Evolutionary conservation across 2,329 filamentous ascomycete genomes (phyloP), one percentile per base, ranked within the genome.

Genomic region (Talaromyces verruculosus): DNA sequence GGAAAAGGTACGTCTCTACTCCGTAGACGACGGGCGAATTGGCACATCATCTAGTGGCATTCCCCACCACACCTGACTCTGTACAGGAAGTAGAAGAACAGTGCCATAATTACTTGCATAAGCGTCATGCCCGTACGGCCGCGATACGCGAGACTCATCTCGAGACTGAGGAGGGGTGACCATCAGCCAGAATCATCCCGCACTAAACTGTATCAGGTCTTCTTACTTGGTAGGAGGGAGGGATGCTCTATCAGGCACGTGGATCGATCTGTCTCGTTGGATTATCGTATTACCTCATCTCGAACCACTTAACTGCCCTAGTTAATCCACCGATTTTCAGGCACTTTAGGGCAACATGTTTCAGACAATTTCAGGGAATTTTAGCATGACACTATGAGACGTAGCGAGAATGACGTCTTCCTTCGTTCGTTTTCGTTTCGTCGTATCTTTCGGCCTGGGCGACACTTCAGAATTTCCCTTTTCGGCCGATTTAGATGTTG

Each of bases 401-500:
- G 13, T 15, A 35, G 30, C 8, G 17, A 37, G 17, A 35, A 55
- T 19, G 51, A 57, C 33, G 53, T 57, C 33, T 57, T 6, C 8
- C 49, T 33, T 53, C 49, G 28, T 33, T 22, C 25, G 25, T 25
- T 25, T 25, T 25, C 25, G 25, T 25, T 25, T 25, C 25, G 25
- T 22, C 51, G 51, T 13, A 35, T 35, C 30, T 37, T 55, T 37
- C 15, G n/a, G 33, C 33, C 47, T 15, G 33, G 33, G 11, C 47
- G 35, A 53, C 37, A 17, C 45, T 37, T 62, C 60, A 53, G 25
- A n/a, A 62, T 62, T 62, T 53, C 60, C 60, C 43, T n/a, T 55
- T 62, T 22, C 47, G 35, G 60, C 30, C n/a, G 51, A 35, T 22
- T 35, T 10, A 25, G n/a, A 37, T 17, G 6, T 51, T 51, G 47